phyloP scores from a whole-genome alignment of 1,139 yeast genomes.

The Debaryomyces psychrophilus region DNA sequence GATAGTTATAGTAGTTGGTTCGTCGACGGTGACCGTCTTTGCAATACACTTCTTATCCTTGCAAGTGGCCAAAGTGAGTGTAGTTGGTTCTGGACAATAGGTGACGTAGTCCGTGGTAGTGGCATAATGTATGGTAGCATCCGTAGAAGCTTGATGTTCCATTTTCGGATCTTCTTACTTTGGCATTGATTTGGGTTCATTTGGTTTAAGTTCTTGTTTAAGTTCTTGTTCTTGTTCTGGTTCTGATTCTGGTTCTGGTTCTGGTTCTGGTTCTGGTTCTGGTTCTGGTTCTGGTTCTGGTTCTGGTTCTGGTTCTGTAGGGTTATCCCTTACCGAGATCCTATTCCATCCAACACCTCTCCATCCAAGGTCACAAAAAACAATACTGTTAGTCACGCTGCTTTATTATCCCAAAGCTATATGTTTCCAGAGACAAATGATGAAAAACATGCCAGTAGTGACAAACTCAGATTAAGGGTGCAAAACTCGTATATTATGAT shows the following conservation, averaged over 20 bases:
- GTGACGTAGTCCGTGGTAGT: constrained; percentile 60
- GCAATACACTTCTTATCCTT: constrained; percentile 28
- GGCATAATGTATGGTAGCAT: too few relatives aligned
- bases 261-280: not conserved
- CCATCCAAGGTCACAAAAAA: too few relatives aligned
- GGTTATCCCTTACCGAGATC: not conserved
- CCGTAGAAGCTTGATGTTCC: too few relatives aligned
- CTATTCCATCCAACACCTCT: constrained; percentile 1
- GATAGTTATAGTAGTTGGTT: constrained; percentile 56
- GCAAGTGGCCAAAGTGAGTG: constrained; percentile 51
- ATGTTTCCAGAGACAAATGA: too few relatives aligned
- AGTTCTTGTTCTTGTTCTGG: too few relatives aligned
- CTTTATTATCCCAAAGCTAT: too few relatives aligned
- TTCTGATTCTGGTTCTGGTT: not conserved
- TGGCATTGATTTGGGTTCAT: too few relatives aligned
- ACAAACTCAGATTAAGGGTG: too few relatives aligned
- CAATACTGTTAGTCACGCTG: too few relatives aligned
- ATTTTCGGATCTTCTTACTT: not conserved
- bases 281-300: not conserved
- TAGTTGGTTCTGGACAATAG: constrained; percentile 61
- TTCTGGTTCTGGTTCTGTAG: not conserved
- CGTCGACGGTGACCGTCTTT: constrained; percentile 50
- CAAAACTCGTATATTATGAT: too few relatives aligned
- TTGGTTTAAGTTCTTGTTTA: too few relatives aligned
- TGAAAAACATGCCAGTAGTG: too few relatives aligned